Evolutionary conservation across 2,329 filamentous ascomycete genomes (phyloP), one percentile per base, ranked within the genome.

Genomic region (Fusarium heterosporum): DNA sequence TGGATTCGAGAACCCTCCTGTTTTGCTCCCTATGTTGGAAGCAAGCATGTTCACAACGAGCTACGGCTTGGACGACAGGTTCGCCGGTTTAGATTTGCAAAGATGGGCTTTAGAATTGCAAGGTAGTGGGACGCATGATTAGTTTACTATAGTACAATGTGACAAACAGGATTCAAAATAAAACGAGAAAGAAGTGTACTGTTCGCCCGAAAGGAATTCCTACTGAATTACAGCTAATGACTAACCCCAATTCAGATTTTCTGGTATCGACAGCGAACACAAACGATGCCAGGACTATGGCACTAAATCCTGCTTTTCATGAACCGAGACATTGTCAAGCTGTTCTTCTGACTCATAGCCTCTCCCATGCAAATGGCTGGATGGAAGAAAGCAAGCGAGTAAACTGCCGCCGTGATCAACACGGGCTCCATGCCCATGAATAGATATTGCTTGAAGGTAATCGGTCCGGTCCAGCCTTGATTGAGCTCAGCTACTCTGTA

Each of bases 401-500:
- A 48, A 30, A 48, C 45, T 14, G 45, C 45, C 2, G 45, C 45
- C 10, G 45, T 12, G 16, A 48, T 48, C 45, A 48, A 26, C 13
- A 48, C 30, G 0, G 45, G 22, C 16, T 48, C 45, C 45, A 48
- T 48, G 45, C 45, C 45, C 16, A 48, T 16, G 14, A 48, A 48
- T 11, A 48, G 30, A 36, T 26, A 36, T 12, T 48, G 45, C 6
- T 48, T 48, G 14, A 48, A 48, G 7, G 45, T 48, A n/a, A 48
- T 48, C 2, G 45, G 45, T 13, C 45, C 45, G n/a, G 30, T 48
- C 45, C 45, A 48, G 8, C 45, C 45, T 12, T 48, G 45, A 10
- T 48, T 48, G 6, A 48, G 45, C 22, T 48, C 45, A 4, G 45
- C 45, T n/a, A 48, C 45, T 48, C 45, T 36, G 45, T 48, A 48